Evolutionary conservation across 106 monocot genomes (phyloP).

Genomic region (Dendrobium chrysotoxum): DNA sequence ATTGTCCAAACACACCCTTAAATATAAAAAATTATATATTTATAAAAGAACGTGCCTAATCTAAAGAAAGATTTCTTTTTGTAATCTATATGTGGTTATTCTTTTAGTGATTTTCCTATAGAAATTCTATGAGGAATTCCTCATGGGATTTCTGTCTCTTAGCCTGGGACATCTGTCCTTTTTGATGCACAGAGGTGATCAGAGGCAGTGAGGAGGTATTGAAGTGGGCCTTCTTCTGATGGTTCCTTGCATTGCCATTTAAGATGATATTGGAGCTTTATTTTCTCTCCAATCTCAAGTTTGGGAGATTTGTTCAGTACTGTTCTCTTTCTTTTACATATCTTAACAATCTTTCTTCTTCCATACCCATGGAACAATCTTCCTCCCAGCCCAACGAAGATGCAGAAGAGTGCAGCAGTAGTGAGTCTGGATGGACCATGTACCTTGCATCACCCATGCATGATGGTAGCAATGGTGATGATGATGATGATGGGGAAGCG

Average conservation of each 20-base stretch:
- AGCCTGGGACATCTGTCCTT: not conserved
- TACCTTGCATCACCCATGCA: slow-evolving; percentile 64
- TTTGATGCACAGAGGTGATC: too few relatives aligned
- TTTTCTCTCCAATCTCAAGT: slow-evolving; percentile 5
- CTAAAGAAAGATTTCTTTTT: too few relatives aligned
- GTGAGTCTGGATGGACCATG: slow-evolving; percentile 68
- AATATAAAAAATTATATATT: too few relatives aligned
- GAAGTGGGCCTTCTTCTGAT: not conserved
- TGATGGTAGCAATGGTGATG: slow-evolving; percentile 16
- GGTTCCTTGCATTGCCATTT: not conserved
- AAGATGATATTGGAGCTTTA: slow-evolving; percentile 6
- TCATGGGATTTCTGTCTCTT: not conserved
- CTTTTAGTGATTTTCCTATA: too few relatives aligned
- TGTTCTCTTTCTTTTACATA: not conserved
- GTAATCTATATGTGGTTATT: too few relatives aligned
- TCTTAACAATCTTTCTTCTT: not conserved
- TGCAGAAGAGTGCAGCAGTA: slow-evolving; percentile 54
- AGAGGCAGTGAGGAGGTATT: too few relatives aligned
- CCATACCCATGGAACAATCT: slow-evolving; percentile 14
- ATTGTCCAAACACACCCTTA: too few relatives aligned
- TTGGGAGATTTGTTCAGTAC: not conserved
- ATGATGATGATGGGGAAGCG: slow-evolving; percentile 9
- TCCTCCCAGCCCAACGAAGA: slow-evolving; percentile 21
- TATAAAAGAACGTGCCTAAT: too few relatives aligned
- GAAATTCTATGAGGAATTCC: too few relatives aligned